phyloP scores from a whole-genome alignment of 306 rosid species.

The Prunus fruticosa region DNA sequence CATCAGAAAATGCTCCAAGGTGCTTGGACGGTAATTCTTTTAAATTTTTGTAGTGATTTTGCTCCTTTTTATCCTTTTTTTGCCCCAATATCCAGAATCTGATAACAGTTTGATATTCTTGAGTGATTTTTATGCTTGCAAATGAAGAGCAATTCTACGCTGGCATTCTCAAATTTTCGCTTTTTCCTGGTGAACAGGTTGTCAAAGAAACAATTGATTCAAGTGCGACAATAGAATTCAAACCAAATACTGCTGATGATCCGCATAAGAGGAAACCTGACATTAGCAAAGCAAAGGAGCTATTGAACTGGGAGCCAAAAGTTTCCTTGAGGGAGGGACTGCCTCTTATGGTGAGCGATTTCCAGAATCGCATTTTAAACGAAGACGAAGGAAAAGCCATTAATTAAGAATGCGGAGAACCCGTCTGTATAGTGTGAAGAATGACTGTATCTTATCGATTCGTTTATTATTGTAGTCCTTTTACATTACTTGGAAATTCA shows the following conservation, averaged over 20 bases:
- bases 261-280: slow-evolving; percentile 99
- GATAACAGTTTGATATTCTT: background rate
- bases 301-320: slow-evolving; percentile 92
- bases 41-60: background rate
- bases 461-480: slow-evolving; percentile 23
- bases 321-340: slow-evolving; percentile 81
- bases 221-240: slow-evolving; percentile 84
- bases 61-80: background rate
- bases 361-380: slow-evolving; percentile 88
- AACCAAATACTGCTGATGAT: slow-evolving; percentile 93
- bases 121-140: background rate
- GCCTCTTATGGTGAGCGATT: slow-evolving; percentile 94
- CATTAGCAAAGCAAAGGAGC: slow-evolving; percentile 88
- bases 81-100: background rate
- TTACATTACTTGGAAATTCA: slow-evolving; percentile 29
- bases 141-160: background rate
- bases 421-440: slow-evolving; percentile 44
- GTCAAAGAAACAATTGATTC: slow-evolving; percentile 94
- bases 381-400: slow-evolving; percentile 88
- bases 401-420: slow-evolving; percentile 31
- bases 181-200: slow-evolving; percentile 50
- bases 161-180: slow-evolving; percentile 12
- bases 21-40: background rate
- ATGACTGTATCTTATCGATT: slow-evolving; percentile 28
- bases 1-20: background rate